Base-by-base conservation (phyloP, 352 stramenopile species). In the Pythium rishiriense region DNA sequence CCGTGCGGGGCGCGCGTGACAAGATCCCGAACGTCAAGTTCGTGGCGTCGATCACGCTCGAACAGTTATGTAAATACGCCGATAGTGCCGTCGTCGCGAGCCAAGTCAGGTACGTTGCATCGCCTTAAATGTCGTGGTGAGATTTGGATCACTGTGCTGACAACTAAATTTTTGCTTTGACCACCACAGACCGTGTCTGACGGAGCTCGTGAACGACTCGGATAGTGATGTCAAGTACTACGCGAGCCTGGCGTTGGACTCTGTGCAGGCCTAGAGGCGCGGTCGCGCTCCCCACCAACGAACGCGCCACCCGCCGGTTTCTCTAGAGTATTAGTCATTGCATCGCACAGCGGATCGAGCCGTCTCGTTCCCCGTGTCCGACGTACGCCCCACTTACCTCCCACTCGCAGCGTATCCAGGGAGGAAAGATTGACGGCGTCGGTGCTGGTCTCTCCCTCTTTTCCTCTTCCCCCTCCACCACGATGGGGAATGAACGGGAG, bases 11-110 rank as follows among this genome's bases (percentile, higher is more conserved):
- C 43, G 78, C 81, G 2, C 76, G 82, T 50, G 86, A 95, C 76
- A 93, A 93, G 79, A 92, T 93, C 57, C 86, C 86, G 50, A 95
- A 95, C 65, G 85, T 95, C 79, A 87, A 86, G 72, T 95, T 95
- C 63, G 87, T 91, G 62, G 86, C 87, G 39, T 90, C 83, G 57
- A 91, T 90, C 67, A 95, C 83, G 49, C 74, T 95, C 74, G 76
- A 92, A 72, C 77, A 91, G 65, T 74, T 95, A 72, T 89, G 81
- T 74, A 91, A 94, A 80, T 73, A 87, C 69, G 76, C 78, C 35
- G 82, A 92, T 65, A 76, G 75, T 56, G 81, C 83, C 31, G 69
- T 88, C 39, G 74, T 94, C 49, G 64, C 81, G 35, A 72, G 68
- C 48, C 83, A 92, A 91, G 83, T 94, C 59, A 73, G 82, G 83